Base-by-base conservation (phyloP, 768 basidiomycete species). In the Coprinellus micaceus region DNA sequence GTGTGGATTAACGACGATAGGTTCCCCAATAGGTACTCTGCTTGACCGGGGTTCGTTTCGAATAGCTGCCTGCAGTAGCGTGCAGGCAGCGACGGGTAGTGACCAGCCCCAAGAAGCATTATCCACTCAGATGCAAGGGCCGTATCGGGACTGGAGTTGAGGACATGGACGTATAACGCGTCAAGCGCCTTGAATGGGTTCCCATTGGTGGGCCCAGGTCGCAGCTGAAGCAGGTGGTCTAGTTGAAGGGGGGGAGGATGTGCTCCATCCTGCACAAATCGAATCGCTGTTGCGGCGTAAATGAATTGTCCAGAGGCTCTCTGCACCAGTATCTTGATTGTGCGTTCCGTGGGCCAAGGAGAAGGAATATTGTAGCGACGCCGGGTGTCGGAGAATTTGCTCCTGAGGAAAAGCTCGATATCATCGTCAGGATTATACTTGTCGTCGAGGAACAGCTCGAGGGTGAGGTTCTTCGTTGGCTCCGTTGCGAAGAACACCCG, bases 281-380 rank as follows among this genome's bases (percentile, higher is more conserved):
- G 54, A 5, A 56, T 56, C 7, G 58, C 58, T 1, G 57, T 58
- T 7, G 63, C 44, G 9, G 60, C 63, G 29, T 64, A 60, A 9
- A 64, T 57, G 29, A 60, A 61, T 39, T 64, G 63, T 3, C 63
- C 63, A 6, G 62, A 63, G 9, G 57, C 40, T n/a, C 45, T 44
- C 7, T 6, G 3, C 2, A 51, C 49, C 30, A 51, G 21, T 4
- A 12, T 28, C 15, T 45, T 6, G 15, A 53, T 46, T 24, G 2
- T 30, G 2, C 33, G 41, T 1, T 53, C 44, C 6, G 52, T 11
- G 1, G 52, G 52, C 57, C 57, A 58, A 6, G 57, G 13, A 3
- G n/a, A 4, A n/a, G 4, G 19, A 36, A 64, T 28, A n/a, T 56
- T 51, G 13, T 51, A 51, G 11, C 36, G 29, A 7, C 46, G 45